Base-by-base conservation (phyloP, 2,329 filamentous ascomycete species). In the Scedosporium minutisporum region DNA sequence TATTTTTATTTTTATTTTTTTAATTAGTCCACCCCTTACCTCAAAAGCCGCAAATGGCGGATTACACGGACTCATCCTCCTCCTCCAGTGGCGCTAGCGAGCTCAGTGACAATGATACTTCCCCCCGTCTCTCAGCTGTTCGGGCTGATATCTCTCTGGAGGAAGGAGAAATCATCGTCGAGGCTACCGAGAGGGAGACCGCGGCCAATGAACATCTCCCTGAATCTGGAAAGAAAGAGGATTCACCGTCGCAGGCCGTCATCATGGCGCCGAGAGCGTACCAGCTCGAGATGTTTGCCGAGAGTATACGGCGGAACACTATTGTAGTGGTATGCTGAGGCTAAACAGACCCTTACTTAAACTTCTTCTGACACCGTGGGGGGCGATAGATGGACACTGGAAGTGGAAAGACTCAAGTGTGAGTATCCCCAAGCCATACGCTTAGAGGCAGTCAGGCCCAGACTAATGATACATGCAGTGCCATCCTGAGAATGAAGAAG, bases 331-430 rank as follows among this genome's bases (percentile, higher is more conserved):
- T 90, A 76, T 65, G 79, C 73, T 63, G 25, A 58, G n/a, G 29
- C 23, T 51, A 41, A 62, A 74, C 16, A 66, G 29, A 9, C 12
- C n/a, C 18, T 21, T 27, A 44, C 1, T 10, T 41, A n/a, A 23
- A 33, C 38, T 6, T 46, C 63, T 33, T n/a, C 5, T 23, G 25
- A n/a, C 42, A 16, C 42, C 33, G 63, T 4, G 12, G 18, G 18
- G 12, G 23, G n/a, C n/a, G 21, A 21, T 65, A 89, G 87, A 92
- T 92, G 89, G 88, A 90, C 65, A 93, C 89, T 0, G 89, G 89
- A 1, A 90, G 84, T 66, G 89, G 89, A 2, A 93, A 93, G 71
- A 92, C 89, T 3, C 86, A 88, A 66, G 83, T 92, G 88, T 90
- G 80, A 74, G 81, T 73, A 16, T 10, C 51, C 57, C 44, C 14